phyloP scores from a whole-genome alignment of 1,139 yeast species.

The Komagataea norvegica region DNA sequence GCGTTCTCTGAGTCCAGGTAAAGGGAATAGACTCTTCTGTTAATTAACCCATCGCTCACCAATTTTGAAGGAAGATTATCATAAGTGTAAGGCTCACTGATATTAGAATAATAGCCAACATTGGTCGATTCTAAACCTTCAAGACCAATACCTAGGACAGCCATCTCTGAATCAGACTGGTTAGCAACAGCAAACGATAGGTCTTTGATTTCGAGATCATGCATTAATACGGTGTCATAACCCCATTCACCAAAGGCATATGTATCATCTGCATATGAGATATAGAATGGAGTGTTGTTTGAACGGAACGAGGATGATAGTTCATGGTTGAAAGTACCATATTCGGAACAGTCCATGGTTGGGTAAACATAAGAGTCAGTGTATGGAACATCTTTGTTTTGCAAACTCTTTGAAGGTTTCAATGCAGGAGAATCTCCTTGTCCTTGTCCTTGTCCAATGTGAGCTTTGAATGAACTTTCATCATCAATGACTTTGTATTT shows the following conservation, averaged over 20 bases:
- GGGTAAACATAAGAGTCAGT: conserved; percentile 2
- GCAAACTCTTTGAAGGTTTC: not conserved
- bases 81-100: conserved; percentile 33
- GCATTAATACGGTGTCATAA: conserved; percentile 44
- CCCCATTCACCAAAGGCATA: conserved; percentile 66
- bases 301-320: conserved; percentile 39
- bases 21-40: conserved; percentile 49
- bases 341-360: conserved; percentile 30
- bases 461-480: not conserved
- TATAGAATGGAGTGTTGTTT: conserved; percentile 44
- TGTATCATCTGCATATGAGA: conserved; percentile 60
- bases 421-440: not conserved
- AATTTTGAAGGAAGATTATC: conserved; percentile 56
- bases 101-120: conserved; percentile 22
- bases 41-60: conserved; percentile 46
- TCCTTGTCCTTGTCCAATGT: not conserved
- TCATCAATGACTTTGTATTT: conserved; percentile 9
- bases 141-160: conserved; percentile 63
- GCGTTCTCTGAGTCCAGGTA: conserved; percentile 40
- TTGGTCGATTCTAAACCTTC: conserved; percentile 46
- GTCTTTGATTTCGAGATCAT: conserved; percentile 37
- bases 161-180: conserved; percentile 47
- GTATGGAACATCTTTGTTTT: conserved; percentile 12
- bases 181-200: conserved; percentile 55
- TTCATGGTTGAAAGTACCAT: conserved; percentile 38